phyloP scores from a whole-genome alignment of 305 asterid species.

The Solanum hybrid region DNA sequence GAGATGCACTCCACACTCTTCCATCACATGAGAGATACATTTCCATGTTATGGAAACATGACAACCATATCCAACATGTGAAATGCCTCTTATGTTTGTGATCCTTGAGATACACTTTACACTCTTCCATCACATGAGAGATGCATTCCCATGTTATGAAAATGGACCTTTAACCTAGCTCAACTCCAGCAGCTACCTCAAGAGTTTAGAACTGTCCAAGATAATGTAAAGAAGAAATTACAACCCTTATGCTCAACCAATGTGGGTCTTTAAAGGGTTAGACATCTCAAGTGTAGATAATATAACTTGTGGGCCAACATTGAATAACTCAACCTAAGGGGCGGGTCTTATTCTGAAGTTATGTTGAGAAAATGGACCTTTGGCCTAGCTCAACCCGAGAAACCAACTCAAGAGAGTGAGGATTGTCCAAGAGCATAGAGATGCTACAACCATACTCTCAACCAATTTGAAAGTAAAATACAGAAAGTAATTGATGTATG shows the following conservation, averaged over 20 bases:
- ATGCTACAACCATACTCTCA: background rate
- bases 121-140: background rate
- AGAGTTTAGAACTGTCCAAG: background rate
- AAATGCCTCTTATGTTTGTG: background rate
- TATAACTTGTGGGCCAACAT: background rate
- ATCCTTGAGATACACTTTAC: background rate
- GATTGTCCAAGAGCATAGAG: background rate
- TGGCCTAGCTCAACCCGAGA: background rate
- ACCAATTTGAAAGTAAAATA: background rate
- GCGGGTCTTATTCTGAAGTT: background rate
- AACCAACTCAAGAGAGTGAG: background rate
- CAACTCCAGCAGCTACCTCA: background rate
- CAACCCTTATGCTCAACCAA: background rate
- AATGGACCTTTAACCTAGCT: background rate
- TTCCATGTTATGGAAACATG: background rate
- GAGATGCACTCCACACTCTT: background rate
- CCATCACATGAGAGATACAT: background rate
- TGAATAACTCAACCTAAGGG: background rate
- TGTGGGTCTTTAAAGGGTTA: background rate
- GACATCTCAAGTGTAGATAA: background rate
- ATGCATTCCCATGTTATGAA: background rate
- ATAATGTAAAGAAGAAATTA: background rate
- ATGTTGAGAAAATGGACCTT: background rate
- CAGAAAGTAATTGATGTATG: background rate
- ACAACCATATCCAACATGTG: background rate